These are phyloP conservation scores for Phtheirospermum japonicum DNA, from an alignment of 257 asterid species.

Conservation along the genomic window DNA sequence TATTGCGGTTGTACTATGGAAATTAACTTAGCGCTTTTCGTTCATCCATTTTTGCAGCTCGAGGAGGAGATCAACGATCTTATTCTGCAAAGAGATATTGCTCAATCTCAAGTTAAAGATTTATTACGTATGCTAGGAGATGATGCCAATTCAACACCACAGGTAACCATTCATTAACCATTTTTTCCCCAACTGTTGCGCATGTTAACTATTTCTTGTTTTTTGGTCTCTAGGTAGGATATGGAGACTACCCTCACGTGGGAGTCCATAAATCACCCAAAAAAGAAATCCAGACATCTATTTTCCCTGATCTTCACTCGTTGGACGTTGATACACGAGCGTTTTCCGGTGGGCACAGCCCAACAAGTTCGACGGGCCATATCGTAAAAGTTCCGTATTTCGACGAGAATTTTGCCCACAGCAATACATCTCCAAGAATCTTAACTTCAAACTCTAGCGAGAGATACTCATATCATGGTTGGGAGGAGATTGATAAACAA, in stretches of 20 bases:
- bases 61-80: conserved; percentile 70
- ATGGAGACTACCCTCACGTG: conserved; percentile 62
- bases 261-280: conserved; percentile 56
- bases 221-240: conserved; percentile 50
- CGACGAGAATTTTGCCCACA: conserved; percentile 35
- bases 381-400: conserved; percentile 51
- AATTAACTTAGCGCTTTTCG: conserved; percentile 8
- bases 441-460: conserved; percentile 51
- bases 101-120: conserved; percentile 78
- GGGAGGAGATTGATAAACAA: conserved; percentile 80
- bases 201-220: conserved; percentile 8
- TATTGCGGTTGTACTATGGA: conserved; percentile 11
- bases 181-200: too few species aligned
- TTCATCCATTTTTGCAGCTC: conserved; percentile 46
- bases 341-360: conserved; percentile 59
- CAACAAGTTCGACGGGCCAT: conserved; percentile 64
- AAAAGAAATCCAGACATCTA: conserved; percentile 38
- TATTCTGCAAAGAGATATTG: conserved; percentile 74
- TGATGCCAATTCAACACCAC: conserved; percentile 36
- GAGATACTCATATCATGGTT: conserved; percentile 56
- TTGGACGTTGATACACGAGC: conserved; percentile 40
- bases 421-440: conserved; percentile 42
- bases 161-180: too few species aligned
- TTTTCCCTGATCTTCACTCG: conserved; percentile 44
- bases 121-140: conserved; percentile 58